These are phyloP conservation scores for Coemansia sp. DNA, from an alignment of 192 early-diverging fungal species.

Conservation along the genomic window DNA sequence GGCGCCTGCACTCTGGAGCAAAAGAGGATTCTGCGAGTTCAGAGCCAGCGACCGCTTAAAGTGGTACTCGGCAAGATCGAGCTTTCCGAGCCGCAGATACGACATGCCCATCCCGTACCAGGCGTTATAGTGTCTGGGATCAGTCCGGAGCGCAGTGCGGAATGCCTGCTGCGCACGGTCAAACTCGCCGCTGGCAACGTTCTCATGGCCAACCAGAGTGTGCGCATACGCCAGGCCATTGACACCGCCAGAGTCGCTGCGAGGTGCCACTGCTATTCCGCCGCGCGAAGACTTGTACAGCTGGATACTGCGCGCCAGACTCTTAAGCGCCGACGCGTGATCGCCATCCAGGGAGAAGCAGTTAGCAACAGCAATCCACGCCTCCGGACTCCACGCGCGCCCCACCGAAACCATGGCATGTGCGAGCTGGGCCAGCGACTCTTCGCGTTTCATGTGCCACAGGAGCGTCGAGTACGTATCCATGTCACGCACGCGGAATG, in stretches of 20 bases:
- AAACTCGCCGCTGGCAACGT: slow-evolving; percentile 68
- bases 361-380: slow-evolving; percentile 80
- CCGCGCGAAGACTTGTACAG: slow-evolving; percentile 34
- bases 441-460: slow-evolving; percentile 81
- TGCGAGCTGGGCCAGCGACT: slow-evolving; percentile 71
- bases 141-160: slow-evolving; percentile 67
- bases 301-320: slow-evolving; percentile 76
- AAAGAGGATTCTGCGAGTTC: slow-evolving; percentile 70
- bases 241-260: slow-evolving; percentile 35
- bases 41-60: slow-evolving; percentile 72
- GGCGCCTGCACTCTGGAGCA: slow-evolving; percentile 71
- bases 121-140: slow-evolving; percentile 81
- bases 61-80: slow-evolving; percentile 70
- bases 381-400: slow-evolving; percentile 68
- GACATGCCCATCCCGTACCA: slow-evolving; percentile 83
- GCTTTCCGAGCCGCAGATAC: slow-evolving; percentile 73
- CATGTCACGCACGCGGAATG: slow-evolving; percentile 74
- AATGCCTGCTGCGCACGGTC: slow-evolving; percentile 76
- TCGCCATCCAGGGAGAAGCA: slow-evolving; percentile 75
- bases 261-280: slow-evolving; percentile 23
- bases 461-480: slow-evolving; percentile 83
- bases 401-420: slow-evolving; percentile 71
- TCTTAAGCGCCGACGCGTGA: slow-evolving; percentile 72
- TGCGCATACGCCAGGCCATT: slow-evolving; percentile 70
- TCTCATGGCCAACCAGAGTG: slow-evolving; percentile 84